Conservation (phyloP, 371 early-diverging fungal genomes). For the Circinella umbellata region DNA sequence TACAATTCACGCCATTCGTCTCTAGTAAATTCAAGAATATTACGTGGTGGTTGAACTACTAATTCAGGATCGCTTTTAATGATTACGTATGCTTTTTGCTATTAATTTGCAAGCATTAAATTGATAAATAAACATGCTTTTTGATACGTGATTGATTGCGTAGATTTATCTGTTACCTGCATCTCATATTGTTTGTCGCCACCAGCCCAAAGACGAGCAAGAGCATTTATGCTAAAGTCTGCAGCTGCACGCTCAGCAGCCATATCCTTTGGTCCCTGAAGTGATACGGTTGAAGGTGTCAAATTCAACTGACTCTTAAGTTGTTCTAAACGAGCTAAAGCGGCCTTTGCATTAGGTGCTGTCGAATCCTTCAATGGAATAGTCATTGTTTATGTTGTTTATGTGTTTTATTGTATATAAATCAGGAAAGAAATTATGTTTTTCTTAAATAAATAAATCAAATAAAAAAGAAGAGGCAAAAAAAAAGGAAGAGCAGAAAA, state of each 20-base stretch:
- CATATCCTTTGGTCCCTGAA: slow-evolving; percentile 54
- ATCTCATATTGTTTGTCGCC: slow-evolving; percentile 52
- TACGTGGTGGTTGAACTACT: slow-evolving; percentile 54
- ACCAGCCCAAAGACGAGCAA: slow-evolving; percentile 53
- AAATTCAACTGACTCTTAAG: slow-evolving; percentile 42
- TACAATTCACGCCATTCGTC: slow-evolving; percentile 68
- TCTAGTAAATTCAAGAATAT: slow-evolving; percentile 61
- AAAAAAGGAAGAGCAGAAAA: not conserved
- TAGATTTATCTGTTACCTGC: slow-evolving; percentile 27
- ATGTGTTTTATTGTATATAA: not conserved
- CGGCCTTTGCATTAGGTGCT: slow-evolving; percentile 37
- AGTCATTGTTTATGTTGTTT: slow-evolving; percentile 18
- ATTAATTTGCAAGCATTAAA: not conserved
- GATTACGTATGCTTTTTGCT: slow-evolving; percentile 54
- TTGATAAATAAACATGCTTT: too few species aligned
- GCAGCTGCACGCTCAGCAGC: slow-evolving; percentile 61
- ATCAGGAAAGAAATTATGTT: not conserved
- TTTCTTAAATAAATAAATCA: too few species aligned
- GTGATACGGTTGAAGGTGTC: slow-evolving; percentile 42
- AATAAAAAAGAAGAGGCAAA: not conserved
- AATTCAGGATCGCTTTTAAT: slow-evolving; percentile 66
- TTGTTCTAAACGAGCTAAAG: slow-evolving; percentile 39
- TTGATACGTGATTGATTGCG: too few species aligned
- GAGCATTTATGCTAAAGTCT: slow-evolving; percentile 56
- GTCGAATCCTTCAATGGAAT: slow-evolving; percentile 30